A percentile compares a stretch with the other conserved stretches of the same genome.
phyloP scores from a whole-genome alignment of 31 red algal species.

The Odonthalia washingtoniensis region DNA sequence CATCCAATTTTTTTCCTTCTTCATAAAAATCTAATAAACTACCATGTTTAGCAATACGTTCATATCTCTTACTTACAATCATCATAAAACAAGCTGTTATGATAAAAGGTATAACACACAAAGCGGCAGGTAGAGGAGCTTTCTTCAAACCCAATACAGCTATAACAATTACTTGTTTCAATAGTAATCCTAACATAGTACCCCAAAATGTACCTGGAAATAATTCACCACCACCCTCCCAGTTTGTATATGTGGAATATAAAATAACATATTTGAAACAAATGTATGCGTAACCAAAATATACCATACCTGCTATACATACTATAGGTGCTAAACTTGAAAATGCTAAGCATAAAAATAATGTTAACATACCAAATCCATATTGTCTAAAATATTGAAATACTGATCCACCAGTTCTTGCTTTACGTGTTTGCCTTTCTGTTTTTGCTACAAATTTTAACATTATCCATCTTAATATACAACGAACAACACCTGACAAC shows the following conservation, averaged over 20 bases:
- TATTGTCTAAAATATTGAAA: conserved; percentile 65
- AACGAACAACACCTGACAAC: conserved; percentile 58
- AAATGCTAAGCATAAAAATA: conserved; percentile 57
- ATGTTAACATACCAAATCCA: conserved; percentile 52
- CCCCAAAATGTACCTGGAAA: conserved; percentile 64
- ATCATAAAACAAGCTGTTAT: conserved; percentile 37
- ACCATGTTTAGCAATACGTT: conserved; percentile 50
- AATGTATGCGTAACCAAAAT: conserved; percentile 43
- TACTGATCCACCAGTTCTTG: conserved; percentile 33
- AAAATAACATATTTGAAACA: conserved; percentile 51
- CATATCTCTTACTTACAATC: conserved; percentile 45
- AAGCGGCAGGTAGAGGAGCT: conserved; percentile 35
- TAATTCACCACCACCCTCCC: conserved; percentile 64
- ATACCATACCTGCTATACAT: conserved; percentile 39
- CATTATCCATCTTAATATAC: conserved; percentile 57
- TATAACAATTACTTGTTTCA: conserved; percentile 66
- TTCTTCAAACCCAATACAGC: conserved; percentile 71
- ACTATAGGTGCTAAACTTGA: conserved; percentile 57
- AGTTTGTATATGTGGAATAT: conserved; percentile 34
- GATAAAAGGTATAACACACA: conserved; percentile 57
- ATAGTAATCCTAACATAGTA: conserved; percentile 52
- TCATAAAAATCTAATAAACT: conserved; percentile 65
- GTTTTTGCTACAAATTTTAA: conserved; percentile 73
- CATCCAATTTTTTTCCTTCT: conserved; percentile 48
- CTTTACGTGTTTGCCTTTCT: conserved; percentile 60